Percentiles rank a stretch among this genome's conserved stretches.
phyloP scores from a whole-genome alignment of 371 early-diverging fungal genomes.

The Batkoa obscura region DNA sequence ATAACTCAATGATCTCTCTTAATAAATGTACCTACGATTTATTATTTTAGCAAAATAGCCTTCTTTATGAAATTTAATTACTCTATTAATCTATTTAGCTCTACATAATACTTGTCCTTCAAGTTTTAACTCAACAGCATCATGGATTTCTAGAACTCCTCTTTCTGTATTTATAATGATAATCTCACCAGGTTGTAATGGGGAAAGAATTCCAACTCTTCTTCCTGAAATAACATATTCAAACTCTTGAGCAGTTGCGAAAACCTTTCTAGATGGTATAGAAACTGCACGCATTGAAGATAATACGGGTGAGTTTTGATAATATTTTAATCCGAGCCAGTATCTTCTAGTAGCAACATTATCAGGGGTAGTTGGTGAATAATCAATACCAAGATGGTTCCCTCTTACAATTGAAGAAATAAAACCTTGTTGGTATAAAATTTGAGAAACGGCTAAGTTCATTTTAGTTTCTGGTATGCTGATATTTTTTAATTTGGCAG shows the following conservation, averaged over 20 bases:
- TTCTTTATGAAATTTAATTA: background rate
- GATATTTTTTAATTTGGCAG: slow-evolving; percentile 54
- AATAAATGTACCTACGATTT: no score
- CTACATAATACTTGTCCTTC: slow-evolving; percentile 82
- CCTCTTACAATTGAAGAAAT: slow-evolving; percentile 61
- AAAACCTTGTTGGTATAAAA: slow-evolving; percentile 86
- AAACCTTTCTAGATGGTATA: slow-evolving; percentile 66
- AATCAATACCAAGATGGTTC: slow-evolving; percentile 51
- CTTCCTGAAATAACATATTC: slow-evolving; percentile 45
- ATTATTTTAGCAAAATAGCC: background rate
- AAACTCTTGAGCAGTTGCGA: slow-evolving; percentile 59
- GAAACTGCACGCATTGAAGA: slow-evolving; percentile 46
- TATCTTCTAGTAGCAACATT: slow-evolving; percentile 74
- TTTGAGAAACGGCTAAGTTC: slow-evolving; percentile 63
- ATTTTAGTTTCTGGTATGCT: slow-evolving; percentile 80
- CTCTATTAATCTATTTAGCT: slow-evolving; percentile 15
- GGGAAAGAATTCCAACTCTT: slow-evolving; percentile 51
- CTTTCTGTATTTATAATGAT: slow-evolving; percentile 68
- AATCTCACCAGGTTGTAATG: slow-evolving; percentile 76
- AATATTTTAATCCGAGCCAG: slow-evolving; percentile 89
- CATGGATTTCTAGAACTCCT: slow-evolving; percentile 83
- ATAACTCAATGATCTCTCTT: no score
- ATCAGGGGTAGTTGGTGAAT: slow-evolving; percentile 56
- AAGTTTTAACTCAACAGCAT: slow-evolving; percentile 62
- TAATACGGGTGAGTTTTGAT: slow-evolving; percentile 64